These are phyloP conservation scores for Fraxinus platypoda DNA, from an alignment of 305 asterid genomes.

Conservation along the genomic window DNA sequence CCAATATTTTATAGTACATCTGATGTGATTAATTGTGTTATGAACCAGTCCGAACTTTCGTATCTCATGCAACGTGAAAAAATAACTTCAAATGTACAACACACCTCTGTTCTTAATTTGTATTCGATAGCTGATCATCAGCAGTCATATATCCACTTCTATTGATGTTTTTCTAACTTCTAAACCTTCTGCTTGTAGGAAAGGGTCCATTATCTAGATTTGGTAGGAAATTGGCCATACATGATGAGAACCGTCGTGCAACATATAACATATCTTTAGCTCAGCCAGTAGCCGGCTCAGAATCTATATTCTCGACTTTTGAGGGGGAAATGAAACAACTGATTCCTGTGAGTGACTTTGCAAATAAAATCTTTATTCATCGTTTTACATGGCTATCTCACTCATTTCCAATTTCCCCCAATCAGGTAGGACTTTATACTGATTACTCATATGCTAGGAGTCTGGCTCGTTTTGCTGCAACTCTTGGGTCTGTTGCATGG, in stretches of 20 bases:
- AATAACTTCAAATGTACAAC: not conserved
- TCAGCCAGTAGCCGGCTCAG: constrained; percentile 48
- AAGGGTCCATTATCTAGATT: constrained; percentile 51
- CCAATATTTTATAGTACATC: not conserved
- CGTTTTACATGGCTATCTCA: constrained; percentile 9
- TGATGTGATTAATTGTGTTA: constrained; percentile 11
- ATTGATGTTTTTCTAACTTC: constrained; percentile 18
- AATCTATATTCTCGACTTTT: constrained; percentile 74
- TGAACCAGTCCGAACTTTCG: not conserved
- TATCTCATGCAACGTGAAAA: not conserved
- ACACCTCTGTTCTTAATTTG: not conserved
- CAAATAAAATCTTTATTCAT: constrained; percentile 14
- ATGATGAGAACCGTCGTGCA: constrained; percentile 78
- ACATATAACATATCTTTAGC: constrained; percentile 52
- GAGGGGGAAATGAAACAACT: constrained; percentile 93
- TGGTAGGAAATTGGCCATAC: constrained; percentile 56
- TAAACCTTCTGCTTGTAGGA: constrained; percentile 42
- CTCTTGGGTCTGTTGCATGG: constrained; percentile 93
- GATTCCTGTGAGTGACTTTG: constrained; percentile 63
- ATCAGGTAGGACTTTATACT: constrained; percentile 88
- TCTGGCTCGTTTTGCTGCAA: constrained; percentile 86
- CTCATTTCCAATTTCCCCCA: constrained; percentile 22
- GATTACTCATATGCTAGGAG: constrained; percentile 95
- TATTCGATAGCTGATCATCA: not conserved
- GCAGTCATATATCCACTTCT: not conserved